phyloP scores from a whole-genome alignment of 495 filamentous ascomycete species.

The Lophiostoma macrostomum region DNA sequence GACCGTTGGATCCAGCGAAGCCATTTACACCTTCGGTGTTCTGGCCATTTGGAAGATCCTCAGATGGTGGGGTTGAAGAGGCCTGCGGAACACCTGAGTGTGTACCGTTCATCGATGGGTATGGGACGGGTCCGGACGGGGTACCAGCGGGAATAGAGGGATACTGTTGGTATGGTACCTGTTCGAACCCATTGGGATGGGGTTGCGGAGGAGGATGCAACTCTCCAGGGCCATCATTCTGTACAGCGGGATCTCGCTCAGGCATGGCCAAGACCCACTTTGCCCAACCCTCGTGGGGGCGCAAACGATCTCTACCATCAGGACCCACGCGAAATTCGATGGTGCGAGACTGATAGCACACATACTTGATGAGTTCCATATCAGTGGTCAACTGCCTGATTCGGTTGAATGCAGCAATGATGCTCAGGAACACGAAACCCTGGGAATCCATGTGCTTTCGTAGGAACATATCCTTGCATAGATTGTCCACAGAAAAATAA shows the following conservation, averaged over 20 bases:
- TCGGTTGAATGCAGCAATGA: constrained; percentile 81
- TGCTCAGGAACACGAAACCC: constrained; percentile 76
- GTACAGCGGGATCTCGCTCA: constrained; percentile 58
- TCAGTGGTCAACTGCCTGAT: constrained; percentile 73
- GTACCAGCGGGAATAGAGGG: constrained; percentile 8
- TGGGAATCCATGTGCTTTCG: constrained; percentile 90
- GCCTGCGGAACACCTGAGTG: neutral
- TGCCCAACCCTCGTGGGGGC: constrained; percentile 73
- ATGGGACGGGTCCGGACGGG: constrained; percentile 12
- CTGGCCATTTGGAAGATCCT: constrained; percentile 10
- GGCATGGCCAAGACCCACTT: constrained; percentile 69
- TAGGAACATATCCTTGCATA: constrained; percentile 90
- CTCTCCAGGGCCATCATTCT: constrained; percentile 55
- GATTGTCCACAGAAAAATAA: constrained; percentile 94
- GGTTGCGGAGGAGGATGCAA: constrained; percentile 39
- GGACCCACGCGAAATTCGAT: constrained; percentile 67
- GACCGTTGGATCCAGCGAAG: constrained; percentile 8
- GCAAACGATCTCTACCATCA: constrained; percentile 75
- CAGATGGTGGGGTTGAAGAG: neutral
- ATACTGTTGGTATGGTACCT: constrained; percentile 7
- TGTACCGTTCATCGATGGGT: constrained; percentile 23
- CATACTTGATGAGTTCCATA: constrained; percentile 67
- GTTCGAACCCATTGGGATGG: constrained; percentile 30
- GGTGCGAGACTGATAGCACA: constrained; percentile 63
- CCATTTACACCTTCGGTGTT: constrained; percentile 10